Percentiles rank a stretch among this genome's conserved stretches.
phyloP scores from a whole-genome alignment of 1,284 basidiomycete genomes.

The Ceratobasidium papillatum region DNA sequence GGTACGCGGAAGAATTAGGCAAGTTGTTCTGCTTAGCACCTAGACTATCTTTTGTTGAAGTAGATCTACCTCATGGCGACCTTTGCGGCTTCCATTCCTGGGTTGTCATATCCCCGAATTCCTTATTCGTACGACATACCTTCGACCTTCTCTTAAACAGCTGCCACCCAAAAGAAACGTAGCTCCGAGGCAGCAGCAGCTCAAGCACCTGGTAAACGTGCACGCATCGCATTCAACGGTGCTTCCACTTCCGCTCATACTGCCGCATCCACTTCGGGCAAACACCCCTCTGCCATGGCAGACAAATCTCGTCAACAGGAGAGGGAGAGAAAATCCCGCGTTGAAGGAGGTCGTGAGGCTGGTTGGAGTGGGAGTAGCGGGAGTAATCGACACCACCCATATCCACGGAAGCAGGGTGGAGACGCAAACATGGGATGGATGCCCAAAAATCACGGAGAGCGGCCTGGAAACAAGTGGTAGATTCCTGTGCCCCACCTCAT shows the following conservation, averaged over 20 bases:
- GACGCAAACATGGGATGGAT: conserved; percentile 36
- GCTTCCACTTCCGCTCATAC: conserved; percentile 37
- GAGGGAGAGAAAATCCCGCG: background rate
- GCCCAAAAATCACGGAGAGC: conserved; percentile 30
- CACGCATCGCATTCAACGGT: conserved; percentile 64
- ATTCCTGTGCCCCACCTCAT: background rate
- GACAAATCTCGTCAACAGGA: background rate
- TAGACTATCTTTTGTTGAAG: background rate
- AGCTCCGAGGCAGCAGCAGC: conserved; percentile 63
- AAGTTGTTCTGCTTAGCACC: conserved; percentile 46
- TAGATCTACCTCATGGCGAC: background rate
- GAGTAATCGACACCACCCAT: conserved; percentile 21
- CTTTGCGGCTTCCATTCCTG: background rate
- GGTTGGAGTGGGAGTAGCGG: background rate
- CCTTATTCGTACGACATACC: conserved; percentile 44
- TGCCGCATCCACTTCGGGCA: conserved; percentile 25
- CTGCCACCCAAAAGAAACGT: conserved; percentile 63
- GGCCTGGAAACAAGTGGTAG: conserved; percentile 5
- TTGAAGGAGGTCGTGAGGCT: conserved; percentile 13
- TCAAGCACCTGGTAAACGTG: conserved; percentile 63
- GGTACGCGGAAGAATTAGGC: conserved; percentile 78
- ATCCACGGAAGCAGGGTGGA: background rate
- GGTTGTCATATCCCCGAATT: background rate
- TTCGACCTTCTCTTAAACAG: conserved; percentile 41
- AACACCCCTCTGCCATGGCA: conserved; percentile 17